phyloP scores from a whole-genome alignment of 192 early-diverging fungal genomes.

The Gamsiella multidivaricata region DNA sequence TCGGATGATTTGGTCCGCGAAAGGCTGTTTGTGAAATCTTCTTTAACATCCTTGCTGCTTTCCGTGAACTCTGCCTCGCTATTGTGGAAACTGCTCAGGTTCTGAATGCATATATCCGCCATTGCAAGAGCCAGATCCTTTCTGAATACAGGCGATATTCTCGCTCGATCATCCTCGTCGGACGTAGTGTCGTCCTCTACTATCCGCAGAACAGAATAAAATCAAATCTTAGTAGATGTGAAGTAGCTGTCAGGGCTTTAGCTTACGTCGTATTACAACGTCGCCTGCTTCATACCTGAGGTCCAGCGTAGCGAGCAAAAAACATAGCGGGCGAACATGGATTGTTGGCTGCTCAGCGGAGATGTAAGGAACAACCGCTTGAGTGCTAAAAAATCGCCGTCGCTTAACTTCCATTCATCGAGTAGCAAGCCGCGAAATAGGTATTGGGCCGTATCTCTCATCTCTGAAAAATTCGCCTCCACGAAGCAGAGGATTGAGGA shows the following conservation, averaged over 20 bases:
- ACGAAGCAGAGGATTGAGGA: constrained; percentile 56
- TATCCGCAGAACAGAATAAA: neutral
- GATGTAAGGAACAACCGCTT: constrained; percentile 40
- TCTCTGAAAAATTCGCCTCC: constrained; percentile 45
- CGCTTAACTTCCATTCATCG: constrained; percentile 51
- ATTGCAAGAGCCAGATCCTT: constrained; percentile 29
- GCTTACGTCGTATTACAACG: too few species aligned
- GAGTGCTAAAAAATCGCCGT: constrained; percentile 46
- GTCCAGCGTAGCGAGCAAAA: constrained; percentile 25
- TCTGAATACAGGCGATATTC: constrained; percentile 2
- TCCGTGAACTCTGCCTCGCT: neutral
- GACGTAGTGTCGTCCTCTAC: neutral
- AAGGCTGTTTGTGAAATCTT: neutral
- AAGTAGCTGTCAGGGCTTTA: too few species aligned
- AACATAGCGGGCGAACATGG: constrained; percentile 26
- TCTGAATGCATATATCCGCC: constrained; percentile 22
- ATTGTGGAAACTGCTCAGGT: constrained; percentile 6
- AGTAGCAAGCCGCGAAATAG: constrained; percentile 58
- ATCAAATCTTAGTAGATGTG: neutral
- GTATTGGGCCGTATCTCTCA: constrained; percentile 59
- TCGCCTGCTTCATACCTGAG: constrained; percentile 7
- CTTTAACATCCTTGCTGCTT: neutral
- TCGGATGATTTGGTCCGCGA: constrained; percentile 20
- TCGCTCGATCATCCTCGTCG: neutral
- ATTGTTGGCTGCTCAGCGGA: constrained; percentile 30